Evolutionary conservation across 345 rosid species (phyloP).

Genomic region (Anastatica hierochuntica): DNA sequence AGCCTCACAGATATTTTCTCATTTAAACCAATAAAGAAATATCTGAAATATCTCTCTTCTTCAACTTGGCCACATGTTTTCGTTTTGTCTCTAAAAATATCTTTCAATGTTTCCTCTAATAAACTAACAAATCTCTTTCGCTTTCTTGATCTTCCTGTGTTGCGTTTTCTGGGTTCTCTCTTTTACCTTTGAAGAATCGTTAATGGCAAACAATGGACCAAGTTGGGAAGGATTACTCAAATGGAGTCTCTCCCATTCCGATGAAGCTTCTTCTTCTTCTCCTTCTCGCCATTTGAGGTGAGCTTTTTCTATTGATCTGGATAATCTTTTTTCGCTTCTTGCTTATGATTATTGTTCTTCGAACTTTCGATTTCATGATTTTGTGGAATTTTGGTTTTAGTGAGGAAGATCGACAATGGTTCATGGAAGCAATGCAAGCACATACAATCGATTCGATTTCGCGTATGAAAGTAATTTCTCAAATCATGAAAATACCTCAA

Average conservation of each 20-base stretch:
- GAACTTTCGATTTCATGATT: background rate
- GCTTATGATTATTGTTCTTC: background rate
- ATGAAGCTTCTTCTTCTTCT: conserved; percentile 37
- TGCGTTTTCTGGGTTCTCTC: background rate
- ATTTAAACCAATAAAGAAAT: background rate
- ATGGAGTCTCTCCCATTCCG: conserved; percentile 89
- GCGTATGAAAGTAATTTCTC: conserved; percentile 81
- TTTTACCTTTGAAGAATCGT: background rate
- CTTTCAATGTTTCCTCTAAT: conserved; percentile 8
- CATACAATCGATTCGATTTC: conserved; percentile 58
- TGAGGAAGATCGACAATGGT: conserved; percentile 88
- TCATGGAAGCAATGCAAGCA: conserved; percentile 91
- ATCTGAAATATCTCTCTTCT: background rate
- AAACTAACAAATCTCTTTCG: background rate
- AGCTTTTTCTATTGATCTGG: too few species aligned
- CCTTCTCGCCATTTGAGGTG: conserved; percentile 62
- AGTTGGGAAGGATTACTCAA: conserved; percentile 90
- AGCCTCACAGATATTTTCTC: background rate
- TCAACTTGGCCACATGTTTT: conserved; percentile 11
- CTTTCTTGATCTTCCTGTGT: background rate
- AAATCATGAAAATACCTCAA: conserved; percentile 69
- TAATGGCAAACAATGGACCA: conserved; percentile 72
- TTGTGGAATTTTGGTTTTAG: conserved; percentile 18
- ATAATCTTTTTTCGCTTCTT: background rate
- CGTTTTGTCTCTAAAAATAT: conserved; percentile 12